Conservation (phyloP, 2,329 filamentous ascomycete genomes). For the Ceratocystis smalleyi region DNA sequence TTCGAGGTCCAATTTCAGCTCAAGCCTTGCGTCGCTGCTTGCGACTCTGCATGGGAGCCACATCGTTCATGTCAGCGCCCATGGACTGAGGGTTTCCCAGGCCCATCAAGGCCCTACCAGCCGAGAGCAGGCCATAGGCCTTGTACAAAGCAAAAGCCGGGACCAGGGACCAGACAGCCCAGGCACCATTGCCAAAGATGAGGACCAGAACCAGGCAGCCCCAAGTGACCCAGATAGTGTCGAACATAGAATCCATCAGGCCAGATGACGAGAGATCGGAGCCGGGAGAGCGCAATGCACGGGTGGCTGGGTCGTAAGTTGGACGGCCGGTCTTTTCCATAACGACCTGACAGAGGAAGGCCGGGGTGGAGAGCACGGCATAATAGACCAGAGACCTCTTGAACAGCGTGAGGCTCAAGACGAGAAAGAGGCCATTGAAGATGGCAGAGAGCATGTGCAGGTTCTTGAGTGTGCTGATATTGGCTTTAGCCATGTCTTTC, state of each 20-base stretch:
- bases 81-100: conserved; percentile 22
- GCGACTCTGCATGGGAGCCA: conserved; percentile 31
- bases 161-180: conserved; percentile 39
- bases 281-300: conserved; percentile 57
- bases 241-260: conserved; percentile 96
- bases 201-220: conserved; percentile 55
- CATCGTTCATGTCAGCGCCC: conserved; percentile 21
- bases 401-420: conserved; percentile 51
- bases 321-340: conserved; percentile 77
- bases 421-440: conserved; percentile 60
- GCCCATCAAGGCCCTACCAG: conserved; percentile 34
- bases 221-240: conserved; percentile 91
- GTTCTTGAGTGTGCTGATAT: conserved; percentile 59
- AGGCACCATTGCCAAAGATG: conserved; percentile 64
- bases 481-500: conserved; percentile 58
- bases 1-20: conserved; percentile 21
- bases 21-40: conserved; percentile 38
- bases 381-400: conserved; percentile 54
- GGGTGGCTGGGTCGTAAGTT: conserved; percentile 46
- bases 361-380: conserved; percentile 54
- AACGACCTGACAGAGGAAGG: conserved; percentile 65
- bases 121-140: conserved; percentile 37
- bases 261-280: conserved; percentile 80
- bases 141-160: conserved; percentile 42
- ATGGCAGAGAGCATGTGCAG: conserved; percentile 62